A percentile compares a stretch with the other conserved stretches of the same genome.
phyloP scores from a whole-genome alignment of 2,329 filamentous ascomycete genomes.

The Apiospora kogelbergensis region DNA sequence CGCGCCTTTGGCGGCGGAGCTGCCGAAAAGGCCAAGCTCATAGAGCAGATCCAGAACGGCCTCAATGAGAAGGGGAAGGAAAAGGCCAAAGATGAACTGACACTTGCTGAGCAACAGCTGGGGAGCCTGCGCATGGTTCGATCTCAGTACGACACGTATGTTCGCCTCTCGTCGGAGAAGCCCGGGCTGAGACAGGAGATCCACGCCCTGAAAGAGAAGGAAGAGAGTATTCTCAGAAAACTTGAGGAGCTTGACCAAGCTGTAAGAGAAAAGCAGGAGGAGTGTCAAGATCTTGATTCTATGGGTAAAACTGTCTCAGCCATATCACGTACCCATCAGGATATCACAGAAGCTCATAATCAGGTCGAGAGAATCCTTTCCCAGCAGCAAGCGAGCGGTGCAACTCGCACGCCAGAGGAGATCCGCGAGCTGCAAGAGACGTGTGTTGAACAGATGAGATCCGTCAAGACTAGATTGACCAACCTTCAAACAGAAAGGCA shows the following conservation, averaged over 20 bases:
- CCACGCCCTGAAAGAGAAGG: constrained; percentile 60
- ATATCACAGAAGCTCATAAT: constrained; percentile 68
- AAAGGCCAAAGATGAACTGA: constrained; percentile 61
- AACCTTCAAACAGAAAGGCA: constrained; percentile 72
- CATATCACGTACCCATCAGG: constrained; percentile 70
- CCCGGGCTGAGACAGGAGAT: constrained; percentile 67
- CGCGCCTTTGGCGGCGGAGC: constrained; percentile 63
- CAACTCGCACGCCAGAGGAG: constrained; percentile 73
- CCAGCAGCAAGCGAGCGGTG: constrained; percentile 69
- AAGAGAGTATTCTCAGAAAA: constrained; percentile 56
- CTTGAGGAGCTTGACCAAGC: constrained; percentile 68
- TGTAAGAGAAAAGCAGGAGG: constrained; percentile 63
- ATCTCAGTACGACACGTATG: constrained; percentile 72
- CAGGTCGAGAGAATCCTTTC: constrained; percentile 75
- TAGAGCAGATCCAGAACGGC: constrained; percentile 65
- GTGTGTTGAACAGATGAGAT: constrained; percentile 66
- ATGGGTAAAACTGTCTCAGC: constrained; percentile 73
- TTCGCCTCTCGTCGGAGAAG: constrained; percentile 69
- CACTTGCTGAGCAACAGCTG: constrained; percentile 49
- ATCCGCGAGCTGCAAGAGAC: constrained; percentile 75
- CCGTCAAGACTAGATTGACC: constrained; percentile 60
- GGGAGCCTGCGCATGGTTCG: constrained; percentile 62
- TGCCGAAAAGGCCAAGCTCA: constrained; percentile 62
- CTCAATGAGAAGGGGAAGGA: constrained; percentile 63
- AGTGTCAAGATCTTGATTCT: constrained; percentile 71